A percentile compares a stretch with the other conserved stretches of the same genome.
Conservation (phyloP, 257 asterid genomes). For the Nicotiana tomentosiformis region DNA sequence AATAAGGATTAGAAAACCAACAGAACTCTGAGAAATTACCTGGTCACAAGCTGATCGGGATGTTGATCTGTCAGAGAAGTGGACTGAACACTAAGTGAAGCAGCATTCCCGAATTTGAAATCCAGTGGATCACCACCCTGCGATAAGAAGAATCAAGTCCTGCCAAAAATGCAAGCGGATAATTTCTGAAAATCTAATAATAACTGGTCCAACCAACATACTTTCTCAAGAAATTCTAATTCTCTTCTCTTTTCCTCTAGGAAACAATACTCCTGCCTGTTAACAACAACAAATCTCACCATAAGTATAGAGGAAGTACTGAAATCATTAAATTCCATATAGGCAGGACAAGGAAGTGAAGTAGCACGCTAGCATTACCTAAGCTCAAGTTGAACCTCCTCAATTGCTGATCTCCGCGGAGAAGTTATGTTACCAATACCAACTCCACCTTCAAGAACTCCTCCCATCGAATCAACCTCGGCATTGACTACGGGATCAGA, state of each 20-base stretch:
- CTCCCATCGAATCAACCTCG: conserved; percentile 93
- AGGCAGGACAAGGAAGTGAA: conserved; percentile 14
- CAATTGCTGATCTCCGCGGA: conserved; percentile 53
- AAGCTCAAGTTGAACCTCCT: conserved; percentile 74
- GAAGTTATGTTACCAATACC: conserved; percentile 61
- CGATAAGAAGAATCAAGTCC: conserved; percentile 21
- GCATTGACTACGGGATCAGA: conserved; percentile 74
- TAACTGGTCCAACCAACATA: conserved; percentile 32
- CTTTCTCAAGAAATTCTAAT: conserved; percentile 81
- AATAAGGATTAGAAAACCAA: conserved; percentile 5
- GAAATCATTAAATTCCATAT: neutral
- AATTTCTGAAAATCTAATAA: conserved; percentile 15
- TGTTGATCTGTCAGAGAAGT: conserved; percentile 67
- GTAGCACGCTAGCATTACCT: conserved; percentile 46
- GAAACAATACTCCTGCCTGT: conserved; percentile 79
- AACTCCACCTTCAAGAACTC: conserved; percentile 73
- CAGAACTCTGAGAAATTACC: conserved; percentile 34
- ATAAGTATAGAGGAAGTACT: conserved; percentile 2
- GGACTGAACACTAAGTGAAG: conserved; percentile 72
- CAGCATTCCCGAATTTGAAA: conserved; percentile 47
- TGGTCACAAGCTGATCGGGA: conserved; percentile 51
- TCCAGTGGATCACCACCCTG: conserved; percentile 94
- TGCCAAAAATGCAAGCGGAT: conserved; percentile 15
- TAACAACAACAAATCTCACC: conserved; percentile 22
- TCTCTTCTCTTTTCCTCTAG: conserved; percentile 72